A percentile compares a stretch with the other conserved stretches of the same genome.
Conservation (phyloP, 1,284 basidiomycete species). For the Leccinum huronense region DNA sequence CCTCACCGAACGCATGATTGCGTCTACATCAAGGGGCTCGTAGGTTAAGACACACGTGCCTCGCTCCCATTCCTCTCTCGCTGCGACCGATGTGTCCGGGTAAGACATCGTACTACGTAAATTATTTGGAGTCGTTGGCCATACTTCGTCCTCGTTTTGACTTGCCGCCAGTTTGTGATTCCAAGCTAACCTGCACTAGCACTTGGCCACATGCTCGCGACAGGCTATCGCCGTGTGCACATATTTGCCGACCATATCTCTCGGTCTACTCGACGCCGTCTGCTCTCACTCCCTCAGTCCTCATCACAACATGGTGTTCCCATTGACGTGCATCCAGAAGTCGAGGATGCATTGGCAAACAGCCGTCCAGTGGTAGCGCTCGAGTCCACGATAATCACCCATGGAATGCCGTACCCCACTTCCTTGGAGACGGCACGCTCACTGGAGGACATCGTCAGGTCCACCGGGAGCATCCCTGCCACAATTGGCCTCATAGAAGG, state of each 20-base stretch:
- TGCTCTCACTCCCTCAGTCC: constrained; percentile 5
- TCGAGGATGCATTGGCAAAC: constrained; percentile 68
- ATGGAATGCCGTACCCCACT: constrained; percentile 82
- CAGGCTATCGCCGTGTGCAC: constrained; percentile 10
- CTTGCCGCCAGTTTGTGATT: background rate
- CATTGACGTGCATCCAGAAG: constrained; percentile 77
- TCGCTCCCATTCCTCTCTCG: constrained; percentile 44
- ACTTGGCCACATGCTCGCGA: constrained; percentile 22
- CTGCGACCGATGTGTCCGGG: constrained; percentile 46
- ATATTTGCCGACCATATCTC: constrained; percentile 7
- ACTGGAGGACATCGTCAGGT: constrained; percentile 78
- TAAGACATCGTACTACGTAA: constrained; percentile 19
- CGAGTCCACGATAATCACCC: constrained; percentile 90
- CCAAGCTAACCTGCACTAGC: background rate
- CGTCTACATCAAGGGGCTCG: constrained; percentile 51
- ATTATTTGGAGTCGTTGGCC: background rate
- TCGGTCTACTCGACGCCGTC: constrained; percentile 11
- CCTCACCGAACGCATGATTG: constrained; percentile 60
- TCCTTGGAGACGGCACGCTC: constrained; percentile 75
- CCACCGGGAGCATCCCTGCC: constrained; percentile 79
- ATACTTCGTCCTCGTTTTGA: background rate
- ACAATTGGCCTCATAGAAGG: constrained; percentile 89
- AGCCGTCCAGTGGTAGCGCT: constrained; percentile 67
- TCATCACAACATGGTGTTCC: constrained; percentile 32
- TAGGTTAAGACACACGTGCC: constrained; percentile 63